phyloP scores from a whole-genome alignment of 768 basidiomycete species.

The Hericium erinaceus region DNA sequence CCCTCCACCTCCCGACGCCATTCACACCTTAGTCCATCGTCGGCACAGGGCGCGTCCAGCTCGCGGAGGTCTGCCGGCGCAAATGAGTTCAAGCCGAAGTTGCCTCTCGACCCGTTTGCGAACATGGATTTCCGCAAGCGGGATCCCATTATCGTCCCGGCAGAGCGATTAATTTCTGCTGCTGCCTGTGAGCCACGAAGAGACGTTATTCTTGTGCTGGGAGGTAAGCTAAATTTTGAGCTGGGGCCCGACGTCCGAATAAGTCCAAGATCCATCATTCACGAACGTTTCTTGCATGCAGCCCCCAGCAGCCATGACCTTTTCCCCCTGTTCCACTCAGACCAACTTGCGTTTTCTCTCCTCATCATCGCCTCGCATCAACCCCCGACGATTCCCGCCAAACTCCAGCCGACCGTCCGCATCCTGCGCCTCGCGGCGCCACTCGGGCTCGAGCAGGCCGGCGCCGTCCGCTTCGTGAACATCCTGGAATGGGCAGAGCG shows the following conservation, averaged over 20 bases:
- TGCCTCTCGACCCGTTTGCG: constrained; percentile 28
- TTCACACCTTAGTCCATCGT: background rate
- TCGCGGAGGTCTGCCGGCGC: background rate
- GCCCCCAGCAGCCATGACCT: constrained; percentile 19
- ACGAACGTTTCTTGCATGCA: background rate
- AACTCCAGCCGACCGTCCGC: constrained; percentile 23
- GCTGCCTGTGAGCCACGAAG: constrained; percentile 16
- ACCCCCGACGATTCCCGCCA: constrained; percentile 21
- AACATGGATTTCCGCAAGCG: constrained; percentile 12
- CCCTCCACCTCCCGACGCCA: background rate
- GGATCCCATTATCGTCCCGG: constrained; percentile 22
- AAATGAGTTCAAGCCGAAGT: constrained; percentile 23
- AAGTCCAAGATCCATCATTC: background rate
- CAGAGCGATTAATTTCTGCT: constrained; percentile 16
- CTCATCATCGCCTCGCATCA: constrained; percentile 29
- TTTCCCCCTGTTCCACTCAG: constrained; percentile 24
- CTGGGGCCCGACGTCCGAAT: too few species aligned
- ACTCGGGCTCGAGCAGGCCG: constrained; percentile 23
- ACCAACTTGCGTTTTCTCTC: constrained; percentile 26
- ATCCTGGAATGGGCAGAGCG: constrained; percentile 33
- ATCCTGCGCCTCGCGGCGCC: constrained; percentile 25
- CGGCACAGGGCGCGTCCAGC: background rate
- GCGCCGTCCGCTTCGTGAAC: constrained; percentile 26
- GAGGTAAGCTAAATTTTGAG: constrained; percentile 20
- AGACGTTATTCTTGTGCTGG: constrained; percentile 29